These are phyloP conservation scores for Ophiostoma montium DNA, from an alignment of 2,329 filamentous ascomycete genomes.

Conservation along the genomic window DNA sequence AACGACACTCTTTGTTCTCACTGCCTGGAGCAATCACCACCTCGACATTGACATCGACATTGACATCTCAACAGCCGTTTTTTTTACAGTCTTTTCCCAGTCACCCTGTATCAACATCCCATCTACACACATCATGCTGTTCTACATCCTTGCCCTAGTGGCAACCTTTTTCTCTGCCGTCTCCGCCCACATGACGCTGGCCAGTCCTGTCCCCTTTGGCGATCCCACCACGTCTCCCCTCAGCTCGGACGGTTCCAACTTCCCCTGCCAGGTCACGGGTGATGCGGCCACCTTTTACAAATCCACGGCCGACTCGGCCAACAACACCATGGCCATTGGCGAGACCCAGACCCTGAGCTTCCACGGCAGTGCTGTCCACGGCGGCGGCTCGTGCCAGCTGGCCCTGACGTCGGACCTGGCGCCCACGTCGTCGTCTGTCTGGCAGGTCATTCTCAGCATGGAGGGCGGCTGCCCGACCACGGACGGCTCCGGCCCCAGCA, in stretches of 20 bases:
- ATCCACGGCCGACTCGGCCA: constrained; percentile 1
- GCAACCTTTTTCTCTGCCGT: constrained; percentile 4
- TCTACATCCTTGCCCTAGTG: constrained; percentile 2
- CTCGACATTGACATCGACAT: background rate
- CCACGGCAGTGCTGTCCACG: constrained; percentile 18
- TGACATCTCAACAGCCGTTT: too few relatives aligned
- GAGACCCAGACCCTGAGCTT: constrained; percentile 15
- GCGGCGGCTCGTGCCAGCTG: constrained; percentile 21
- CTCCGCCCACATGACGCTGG: constrained; percentile 13
- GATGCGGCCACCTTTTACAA: constrained; percentile 27
- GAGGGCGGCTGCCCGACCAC: constrained; percentile 20
- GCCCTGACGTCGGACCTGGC: constrained; percentile 15
- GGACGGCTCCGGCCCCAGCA: constrained; percentile 14
- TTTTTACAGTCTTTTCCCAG: too few relatives aligned
- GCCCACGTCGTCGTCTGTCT: constrained; percentile 15
- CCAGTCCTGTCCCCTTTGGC: constrained; percentile 13
- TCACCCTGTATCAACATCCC: background rate
- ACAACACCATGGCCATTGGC: constrained; percentile 14
- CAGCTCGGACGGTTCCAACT: constrained; percentile 12
- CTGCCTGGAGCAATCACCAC: background rate
- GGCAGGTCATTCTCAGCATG: constrained; percentile 20
- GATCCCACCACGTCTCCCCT: constrained; percentile 13
- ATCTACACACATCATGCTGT: background rate
- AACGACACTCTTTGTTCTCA: background rate
- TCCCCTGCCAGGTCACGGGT: constrained; percentile 20